A percentile compares a stretch with the other conserved stretches of the same genome.
phyloP scores from a whole-genome alignment of 2,329 filamentous ascomycete genomes.

The Diaporthe capsici region DNA sequence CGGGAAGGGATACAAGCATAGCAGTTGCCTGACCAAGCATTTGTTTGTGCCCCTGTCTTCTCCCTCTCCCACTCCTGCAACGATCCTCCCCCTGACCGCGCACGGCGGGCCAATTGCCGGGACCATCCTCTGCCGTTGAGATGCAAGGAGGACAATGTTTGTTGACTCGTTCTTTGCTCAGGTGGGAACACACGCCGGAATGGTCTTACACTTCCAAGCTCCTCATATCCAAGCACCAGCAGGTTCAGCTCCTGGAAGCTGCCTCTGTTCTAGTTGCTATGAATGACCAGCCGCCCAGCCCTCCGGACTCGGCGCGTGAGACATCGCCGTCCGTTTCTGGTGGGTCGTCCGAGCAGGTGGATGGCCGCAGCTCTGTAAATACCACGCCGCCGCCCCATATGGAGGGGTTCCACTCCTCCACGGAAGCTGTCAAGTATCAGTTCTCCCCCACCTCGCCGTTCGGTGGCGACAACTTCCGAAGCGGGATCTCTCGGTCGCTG shows the following conservation, averaged over 20 bases:
- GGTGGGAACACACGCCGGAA: slow-evolving; percentile 99
- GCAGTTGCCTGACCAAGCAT: slow-evolving; percentile 99
- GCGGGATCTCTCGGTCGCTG: slow-evolving; percentile 81
- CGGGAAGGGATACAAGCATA: slow-evolving; percentile 99
- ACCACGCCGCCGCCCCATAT: slow-evolving; percentile 90
- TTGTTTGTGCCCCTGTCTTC: slow-evolving; percentile 87
- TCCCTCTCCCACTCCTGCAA: slow-evolving; percentile 56
- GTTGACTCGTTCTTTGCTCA: slow-evolving; percentile 66
- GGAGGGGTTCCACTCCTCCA: slow-evolving; percentile 72
- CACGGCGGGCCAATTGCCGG: slow-evolving; percentile 35
- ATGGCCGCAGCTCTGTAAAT: slow-evolving; percentile 86
- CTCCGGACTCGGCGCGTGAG: slow-evolving; percentile 76
- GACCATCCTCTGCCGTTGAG: slow-evolving; percentile 45
- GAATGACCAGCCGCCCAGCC: slow-evolving; percentile 73
- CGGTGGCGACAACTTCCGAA: slow-evolving; percentile 72
- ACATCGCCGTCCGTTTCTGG: slow-evolving; percentile 84
- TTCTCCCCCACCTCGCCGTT: slow-evolving; percentile 62
- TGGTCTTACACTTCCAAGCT: slow-evolving; percentile 98
- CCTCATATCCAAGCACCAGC: slow-evolving; percentile 99
- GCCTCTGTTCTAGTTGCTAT: slow-evolving; percentile 96
- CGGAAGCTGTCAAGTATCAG: slow-evolving; percentile 51
- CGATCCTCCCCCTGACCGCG: slow-evolving; percentile 32
- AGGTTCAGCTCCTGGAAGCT: slow-evolving; percentile 96
- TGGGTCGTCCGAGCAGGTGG: slow-evolving; percentile 81
- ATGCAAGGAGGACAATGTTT: slow-evolving; percentile 52